Percentiles rank a stretch among this genome's conserved stretches.
Conservation (phyloP, 2,329 filamentous ascomycete genomes). For the Xylariaceae sp. region DNA sequence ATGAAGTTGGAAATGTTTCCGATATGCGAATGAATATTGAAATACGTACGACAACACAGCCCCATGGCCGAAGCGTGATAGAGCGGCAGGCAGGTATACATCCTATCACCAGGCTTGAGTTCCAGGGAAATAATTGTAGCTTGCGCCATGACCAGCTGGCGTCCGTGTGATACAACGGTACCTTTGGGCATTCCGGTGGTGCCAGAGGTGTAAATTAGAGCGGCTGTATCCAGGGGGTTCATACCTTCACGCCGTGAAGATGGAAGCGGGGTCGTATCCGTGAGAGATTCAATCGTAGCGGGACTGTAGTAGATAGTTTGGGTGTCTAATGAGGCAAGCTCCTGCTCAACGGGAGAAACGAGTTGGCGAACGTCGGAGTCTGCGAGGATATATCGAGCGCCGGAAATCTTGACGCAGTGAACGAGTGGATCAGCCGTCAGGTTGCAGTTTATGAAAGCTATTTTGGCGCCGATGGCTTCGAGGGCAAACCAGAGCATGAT, state of each 20-base stretch:
- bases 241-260: constrained; percentile 56
- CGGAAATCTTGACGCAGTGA: constrained; percentile 65
- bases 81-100: constrained; percentile 75
- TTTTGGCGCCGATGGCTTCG: constrained; percentile 65
- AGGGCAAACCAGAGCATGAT: constrained; percentile 66
- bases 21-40: not conserved
- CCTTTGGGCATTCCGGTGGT: constrained; percentile 78
- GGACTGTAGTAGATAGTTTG: constrained; percentile 56
- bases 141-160: constrained; percentile 31
- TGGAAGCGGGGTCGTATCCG: constrained; percentile 51
- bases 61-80: constrained; percentile 76
- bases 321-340: constrained; percentile 57
- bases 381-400: constrained; percentile 58
- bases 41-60: constrained; percentile 44
- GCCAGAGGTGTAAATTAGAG: constrained; percentile 73
- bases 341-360: constrained; percentile 60
- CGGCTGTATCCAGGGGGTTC: constrained; percentile 54
- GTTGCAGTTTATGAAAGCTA: constrained; percentile 72
- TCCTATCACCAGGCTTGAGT: constrained; percentile 52
- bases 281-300: constrained; percentile 45
- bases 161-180: constrained; percentile 57
- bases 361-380: constrained; percentile 57
- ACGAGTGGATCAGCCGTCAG: constrained; percentile 62
- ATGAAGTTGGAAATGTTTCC: not conserved
- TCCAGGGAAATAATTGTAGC: constrained; percentile 19